phyloP scores from a whole-genome alignment of 169 alveolate genomes.

The Theileria parva region DNA sequence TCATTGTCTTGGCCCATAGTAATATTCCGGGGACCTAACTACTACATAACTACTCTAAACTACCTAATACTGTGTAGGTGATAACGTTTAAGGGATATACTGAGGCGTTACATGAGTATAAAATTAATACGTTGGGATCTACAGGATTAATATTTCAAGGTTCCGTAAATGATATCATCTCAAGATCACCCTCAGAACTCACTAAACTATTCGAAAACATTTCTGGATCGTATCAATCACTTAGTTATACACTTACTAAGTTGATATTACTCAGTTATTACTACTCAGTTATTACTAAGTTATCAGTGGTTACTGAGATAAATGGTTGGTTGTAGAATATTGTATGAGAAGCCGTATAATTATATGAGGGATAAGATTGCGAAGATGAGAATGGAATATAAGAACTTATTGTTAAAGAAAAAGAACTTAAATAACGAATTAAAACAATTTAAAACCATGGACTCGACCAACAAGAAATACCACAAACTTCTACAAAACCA shows the following conservation, averaged over 20 bases:
- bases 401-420: slow-evolving; percentile 41
- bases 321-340: neutral
- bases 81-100: slow-evolving; percentile 61
- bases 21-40: too few relatives aligned
- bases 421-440: slow-evolving; percentile 39
- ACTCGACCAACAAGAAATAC: slow-evolving; percentile 20
- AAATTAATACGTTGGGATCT: slow-evolving; percentile 73
- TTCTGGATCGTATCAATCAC: slow-evolving; percentile 82
- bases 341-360: slow-evolving; percentile 60
- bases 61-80: slow-evolving; percentile 47
- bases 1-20: too few relatives aligned
- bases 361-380: slow-evolving; percentile 59
- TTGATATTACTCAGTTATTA: too few relatives aligned
- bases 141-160: slow-evolving; percentile 88
- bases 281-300: too few relatives aligned
- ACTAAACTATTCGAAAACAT: slow-evolving; percentile 85
- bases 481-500: slow-evolving; percentile 28
- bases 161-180: slow-evolving; percentile 85
- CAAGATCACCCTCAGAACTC: slow-evolving; percentile 84
- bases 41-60: too few relatives aligned
- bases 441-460: slow-evolving; percentile 44
- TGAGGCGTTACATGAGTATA: slow-evolving; percentile 54
- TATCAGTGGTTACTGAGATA: neutral
- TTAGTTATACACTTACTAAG: too few relatives aligned
- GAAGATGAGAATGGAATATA: slow-evolving; percentile 37